Evolutionary conservation across 345 rosid genomes (phyloP).

Genomic region (Barbarea vulgaris): DNA sequence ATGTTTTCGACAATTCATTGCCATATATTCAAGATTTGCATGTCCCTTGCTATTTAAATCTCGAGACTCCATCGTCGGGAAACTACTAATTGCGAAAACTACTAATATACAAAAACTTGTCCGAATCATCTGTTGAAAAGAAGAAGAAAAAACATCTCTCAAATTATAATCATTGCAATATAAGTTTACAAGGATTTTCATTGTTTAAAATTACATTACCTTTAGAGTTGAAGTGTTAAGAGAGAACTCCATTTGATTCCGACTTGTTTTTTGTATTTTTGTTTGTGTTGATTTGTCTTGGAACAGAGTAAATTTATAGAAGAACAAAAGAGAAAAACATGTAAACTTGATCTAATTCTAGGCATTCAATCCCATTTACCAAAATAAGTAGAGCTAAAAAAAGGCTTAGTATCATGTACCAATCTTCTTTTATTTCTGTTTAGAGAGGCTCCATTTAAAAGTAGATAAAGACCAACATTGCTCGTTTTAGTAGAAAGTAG

Average conservation of each 20-base stretch:
- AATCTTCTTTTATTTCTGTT: neutral
- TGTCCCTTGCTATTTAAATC: neutral
- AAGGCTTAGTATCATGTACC: neutral
- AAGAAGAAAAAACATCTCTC: neutral
- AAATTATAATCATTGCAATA: neutral
- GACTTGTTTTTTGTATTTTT: constrained; percentile 11
- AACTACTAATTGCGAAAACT: constrained; percentile 30
- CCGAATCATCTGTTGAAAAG: constrained; percentile 34
- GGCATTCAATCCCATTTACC: constrained; percentile 5
- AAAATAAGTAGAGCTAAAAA: constrained; percentile 23
- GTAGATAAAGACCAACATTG: neutral
- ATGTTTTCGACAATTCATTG: constrained; percentile 66
- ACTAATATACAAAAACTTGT: constrained; percentile 27
- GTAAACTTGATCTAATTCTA: neutral
- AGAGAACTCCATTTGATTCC: constrained; percentile 34
- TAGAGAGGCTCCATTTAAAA: neutral
- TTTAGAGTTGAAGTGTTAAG: constrained; percentile 33
- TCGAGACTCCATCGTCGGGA: constrained; percentile 25
- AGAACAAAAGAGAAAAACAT: neutral
- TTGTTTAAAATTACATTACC: constrained; percentile 9
- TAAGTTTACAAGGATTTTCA: neutral
- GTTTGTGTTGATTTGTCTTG: neutral
- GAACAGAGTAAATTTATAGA: constrained; percentile 19
- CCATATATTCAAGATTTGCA: constrained; percentile 30
- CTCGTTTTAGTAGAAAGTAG: constrained; percentile 16